phyloP scores from a whole-genome alignment of 2,329 filamentous ascomycete genomes.

The Colletotrichum orbiculare region DNA sequence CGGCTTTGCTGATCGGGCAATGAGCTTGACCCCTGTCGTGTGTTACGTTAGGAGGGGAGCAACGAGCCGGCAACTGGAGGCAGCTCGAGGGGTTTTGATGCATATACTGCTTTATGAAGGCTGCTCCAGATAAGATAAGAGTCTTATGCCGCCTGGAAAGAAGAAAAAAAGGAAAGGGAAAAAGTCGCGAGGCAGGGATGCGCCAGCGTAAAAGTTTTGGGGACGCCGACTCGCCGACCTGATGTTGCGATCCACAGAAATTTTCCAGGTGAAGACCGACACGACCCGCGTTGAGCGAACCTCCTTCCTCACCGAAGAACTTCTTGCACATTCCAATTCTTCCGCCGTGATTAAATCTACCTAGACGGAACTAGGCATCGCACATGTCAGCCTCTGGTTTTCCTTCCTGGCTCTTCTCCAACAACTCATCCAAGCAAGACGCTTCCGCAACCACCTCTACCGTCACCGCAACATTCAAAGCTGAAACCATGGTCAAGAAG shows the following conservation, averaged over 20 bases:
- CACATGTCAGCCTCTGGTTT: slow-evolving; percentile 49
- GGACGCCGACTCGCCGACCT: slow-evolving; percentile 19
- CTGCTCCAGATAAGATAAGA: slow-evolving; percentile 23
- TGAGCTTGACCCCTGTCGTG: slow-evolving; percentile 33
- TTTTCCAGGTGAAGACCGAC: slow-evolving; percentile 34
- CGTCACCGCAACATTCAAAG: slow-evolving; percentile 25
- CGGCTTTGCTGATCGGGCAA: slow-evolving; percentile 35
- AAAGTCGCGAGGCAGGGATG: slow-evolving; percentile 33
- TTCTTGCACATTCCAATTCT: slow-evolving; percentile 11
- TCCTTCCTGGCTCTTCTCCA: slow-evolving; percentile 58
- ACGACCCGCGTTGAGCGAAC: slow-evolving; percentile 5
- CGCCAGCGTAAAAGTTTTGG: slow-evolving; percentile 27
- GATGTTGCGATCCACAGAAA: slow-evolving; percentile 28
- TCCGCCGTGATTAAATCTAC: background rate
- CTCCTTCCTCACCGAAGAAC: slow-evolving; percentile 24
- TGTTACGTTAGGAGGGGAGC: slow-evolving; percentile 22
- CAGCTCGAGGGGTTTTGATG: slow-evolving; percentile 17
- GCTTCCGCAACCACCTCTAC: slow-evolving; percentile 26
- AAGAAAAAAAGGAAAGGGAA: background rate
- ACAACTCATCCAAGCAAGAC: slow-evolving; percentile 46
- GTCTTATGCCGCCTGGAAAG: background rate
- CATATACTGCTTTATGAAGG: slow-evolving; percentile 17
- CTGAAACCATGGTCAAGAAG: slow-evolving; percentile 50
- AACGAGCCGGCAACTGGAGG: slow-evolving; percentile 22
- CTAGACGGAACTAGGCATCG: background rate